Percentiles rank a stretch among this genome's conserved stretches.
These are phyloP conservation scores for Oryza rufipogon DNA, from an alignment of 176 grass and related monocot genomes.

Conservation along the genomic window DNA sequence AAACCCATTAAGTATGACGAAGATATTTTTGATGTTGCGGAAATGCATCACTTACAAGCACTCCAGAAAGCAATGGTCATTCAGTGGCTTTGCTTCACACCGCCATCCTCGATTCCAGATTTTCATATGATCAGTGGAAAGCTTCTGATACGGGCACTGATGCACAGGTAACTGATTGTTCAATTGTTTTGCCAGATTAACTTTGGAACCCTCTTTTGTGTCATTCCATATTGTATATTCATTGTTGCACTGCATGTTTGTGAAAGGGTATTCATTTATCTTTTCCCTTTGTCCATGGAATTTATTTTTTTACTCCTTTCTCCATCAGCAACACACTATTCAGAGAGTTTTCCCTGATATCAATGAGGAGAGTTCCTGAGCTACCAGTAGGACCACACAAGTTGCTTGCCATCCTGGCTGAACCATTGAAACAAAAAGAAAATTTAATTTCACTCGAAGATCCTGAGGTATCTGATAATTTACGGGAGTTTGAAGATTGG, in stretches of 20 bases:
- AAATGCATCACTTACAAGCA: conserved; percentile 80
- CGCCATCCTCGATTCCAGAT: conserved; percentile 72
- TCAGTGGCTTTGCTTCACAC: conserved; percentile 97
- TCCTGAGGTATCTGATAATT: conserved; percentile 74
- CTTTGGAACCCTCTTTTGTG: conserved; percentile 1
- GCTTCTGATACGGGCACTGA: conserved; percentile 87
- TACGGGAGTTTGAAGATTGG: conserved; percentile 95
- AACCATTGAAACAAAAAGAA: conserved; percentile 91
- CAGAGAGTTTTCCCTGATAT: conserved; percentile 94
- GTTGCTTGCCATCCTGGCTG: conserved; percentile 89
- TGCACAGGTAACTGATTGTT: conserved; percentile 68
- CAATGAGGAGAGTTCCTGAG: conserved; percentile 87
- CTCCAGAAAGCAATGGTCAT: conserved; percentile 96
- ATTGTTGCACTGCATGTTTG: conserved; percentile 9
- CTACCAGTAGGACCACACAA: conserved; percentile 91
- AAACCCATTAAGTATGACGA: conserved; percentile 61
- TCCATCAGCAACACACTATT: conserved; percentile 87
- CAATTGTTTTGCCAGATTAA: conserved; percentile 33
- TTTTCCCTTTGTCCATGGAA: conserved; percentile 27
- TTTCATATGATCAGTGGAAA: conserved; percentile 75
- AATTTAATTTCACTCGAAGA: conserved; percentile 66
- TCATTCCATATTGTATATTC: conserved; percentile 18
- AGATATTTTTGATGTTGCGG: conserved; percentile 70
- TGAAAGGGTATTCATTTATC: conserved; percentile 10
- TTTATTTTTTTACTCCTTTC: conserved; percentile 46